Percentiles rank a stretch among this genome's conserved stretches.
These are phyloP conservation scores for Aspergillus sp. DNA, from an alignment of 2,329 filamentous ascomycete genomes.

Conservation along the genomic window DNA sequence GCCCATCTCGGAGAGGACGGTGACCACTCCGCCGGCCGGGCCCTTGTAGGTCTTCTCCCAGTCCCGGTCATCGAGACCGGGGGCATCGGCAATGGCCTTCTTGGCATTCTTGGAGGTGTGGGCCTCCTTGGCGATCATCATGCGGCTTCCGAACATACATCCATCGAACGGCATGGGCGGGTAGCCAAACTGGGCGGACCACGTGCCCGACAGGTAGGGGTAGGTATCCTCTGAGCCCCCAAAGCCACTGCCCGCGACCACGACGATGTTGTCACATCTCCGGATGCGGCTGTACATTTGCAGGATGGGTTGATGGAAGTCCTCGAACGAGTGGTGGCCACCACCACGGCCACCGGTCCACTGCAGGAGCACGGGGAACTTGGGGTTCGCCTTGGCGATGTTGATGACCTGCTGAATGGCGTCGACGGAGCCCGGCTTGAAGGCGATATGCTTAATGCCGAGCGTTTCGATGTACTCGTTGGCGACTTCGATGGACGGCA, in stretches of 20 bases:
- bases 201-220: conserved; percentile 79
- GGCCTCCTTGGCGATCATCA: conserved; percentile 91
- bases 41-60: conserved; percentile 95
- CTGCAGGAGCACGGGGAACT: conserved; percentile 79
- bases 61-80: conserved; percentile 68
- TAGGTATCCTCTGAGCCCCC: conserved; percentile 85
- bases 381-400: conserved; percentile 83
- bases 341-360: conserved; percentile 92
- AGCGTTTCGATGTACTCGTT: conserved; percentile 90
- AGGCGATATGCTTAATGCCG: conserved; percentile 83
- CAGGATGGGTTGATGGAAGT: conserved; percentile 85
- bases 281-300: conserved; percentile 87
- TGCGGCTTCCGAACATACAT: conserved; percentile 79
- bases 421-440: conserved; percentile 84
- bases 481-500: conserved; percentile 85
- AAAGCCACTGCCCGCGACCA: conserved; percentile 84
- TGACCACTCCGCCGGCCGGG: conserved; percentile 85
- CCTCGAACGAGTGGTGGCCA: conserved; percentile 88
- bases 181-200: conserved; percentile 80
- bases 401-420: conserved; percentile 85
- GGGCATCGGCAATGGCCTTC: conserved; percentile 79
- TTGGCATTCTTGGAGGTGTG: conserved; percentile 81
- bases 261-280: conserved; percentile 73
- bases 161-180: conserved; percentile 91
- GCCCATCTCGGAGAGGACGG: conserved; percentile 96